These are phyloP conservation scores for Scytalidium lignicola DNA, from an alignment of 2,329 filamentous ascomycete genomes.

Conservation along the genomic window DNA sequence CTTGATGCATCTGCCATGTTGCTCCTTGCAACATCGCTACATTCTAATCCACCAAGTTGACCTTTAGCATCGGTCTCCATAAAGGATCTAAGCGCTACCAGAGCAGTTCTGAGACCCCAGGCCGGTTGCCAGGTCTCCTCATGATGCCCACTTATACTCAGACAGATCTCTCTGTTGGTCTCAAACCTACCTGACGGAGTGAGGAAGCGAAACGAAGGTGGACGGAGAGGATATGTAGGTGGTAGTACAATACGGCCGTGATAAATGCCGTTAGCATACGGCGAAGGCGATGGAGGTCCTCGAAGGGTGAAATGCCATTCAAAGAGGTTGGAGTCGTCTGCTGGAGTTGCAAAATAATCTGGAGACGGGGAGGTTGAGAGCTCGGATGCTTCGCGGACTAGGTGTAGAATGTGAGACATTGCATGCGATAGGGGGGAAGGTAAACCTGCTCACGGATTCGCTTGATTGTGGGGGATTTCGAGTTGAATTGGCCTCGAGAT, in stretches of 20 bases:
- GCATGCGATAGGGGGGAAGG: slow-evolving; percentile 8
- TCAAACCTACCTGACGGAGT: slow-evolving; percentile 92
- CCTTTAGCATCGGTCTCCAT: slow-evolving; percentile 89
- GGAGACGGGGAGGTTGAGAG: slow-evolving; percentile 73
- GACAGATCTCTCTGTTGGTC: slow-evolving; percentile 92
- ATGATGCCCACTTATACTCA: slow-evolving; percentile 90
- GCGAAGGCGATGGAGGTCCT: slow-evolving; percentile 69
- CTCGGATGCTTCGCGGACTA: slow-evolving; percentile 87
- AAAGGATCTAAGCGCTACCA: slow-evolving; percentile 75
- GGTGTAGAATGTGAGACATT: slow-evolving; percentile 5
- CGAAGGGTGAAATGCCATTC: slow-evolving; percentile 99
- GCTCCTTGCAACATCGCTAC: slow-evolving; percentile 59
- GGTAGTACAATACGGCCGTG: slow-evolving; percentile 93
- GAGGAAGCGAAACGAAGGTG: slow-evolving; percentile 91
- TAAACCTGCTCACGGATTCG: slow-evolving; percentile 61
- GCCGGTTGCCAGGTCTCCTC: slow-evolving; percentile 99
- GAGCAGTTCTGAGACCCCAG: slow-evolving; percentile 89
- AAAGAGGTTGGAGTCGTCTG: slow-evolving; percentile 81
- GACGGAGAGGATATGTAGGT: slow-evolving; percentile 82
- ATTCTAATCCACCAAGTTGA: slow-evolving; percentile 86
- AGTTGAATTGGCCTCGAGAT: slow-evolving; percentile 44
- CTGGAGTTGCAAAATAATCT: slow-evolving; percentile 78
- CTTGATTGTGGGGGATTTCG: slow-evolving; percentile 78
- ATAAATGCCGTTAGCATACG: slow-evolving; percentile 64
- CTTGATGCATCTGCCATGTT: slow-evolving; percentile 64